phyloP scores from a whole-genome alignment of 2,329 filamentous ascomycete genomes.

The Neocucurbitaria cava region DNA sequence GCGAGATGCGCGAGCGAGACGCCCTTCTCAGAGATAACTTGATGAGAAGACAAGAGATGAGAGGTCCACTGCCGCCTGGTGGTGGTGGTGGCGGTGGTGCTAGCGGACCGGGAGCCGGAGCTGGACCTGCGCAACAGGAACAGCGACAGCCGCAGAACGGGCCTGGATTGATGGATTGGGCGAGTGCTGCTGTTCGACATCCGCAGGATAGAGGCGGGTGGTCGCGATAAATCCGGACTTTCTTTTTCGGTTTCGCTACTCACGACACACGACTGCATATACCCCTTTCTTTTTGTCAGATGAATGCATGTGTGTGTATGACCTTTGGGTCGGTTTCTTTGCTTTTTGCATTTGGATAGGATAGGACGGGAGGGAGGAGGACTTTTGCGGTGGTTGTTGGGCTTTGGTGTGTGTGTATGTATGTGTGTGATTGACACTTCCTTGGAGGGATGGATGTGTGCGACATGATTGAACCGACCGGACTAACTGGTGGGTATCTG shows the following conservation, averaged over 20 bases:
- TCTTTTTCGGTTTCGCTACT: not conserved
- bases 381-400: too few relatives aligned
- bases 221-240: not conserved
- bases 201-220: slow-evolving; percentile 27
- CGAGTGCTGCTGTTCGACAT: slow-evolving; percentile 24
- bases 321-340: too few relatives aligned
- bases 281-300: not conserved
- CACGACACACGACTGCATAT: not conserved
- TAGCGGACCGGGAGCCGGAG: slow-evolving; percentile 13
- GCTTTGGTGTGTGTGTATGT: too few relatives aligned
- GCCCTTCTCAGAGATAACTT: slow-evolving; percentile 27
- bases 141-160: slow-evolving; percentile 18
- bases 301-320: too few relatives aligned
- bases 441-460: too few relatives aligned
- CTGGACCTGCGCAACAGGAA: slow-evolving; percentile 16
- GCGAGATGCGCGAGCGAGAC: slow-evolving; percentile 29
- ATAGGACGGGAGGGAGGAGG: too few relatives aligned
- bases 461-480: too few relatives aligned
- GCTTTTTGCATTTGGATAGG: too few relatives aligned
- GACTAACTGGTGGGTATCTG: too few relatives aligned
- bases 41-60: slow-evolving; percentile 26
- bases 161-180: slow-evolving; percentile 26
- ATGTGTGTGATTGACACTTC: too few relatives aligned
- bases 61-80: slow-evolving; percentile 21
- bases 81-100: too few relatives aligned